Percentiles rank a stretch among this genome's conserved stretches.
Conservation (phyloP, 148 eudicot genomes). For the Fagopyrum esculentum region DNA sequence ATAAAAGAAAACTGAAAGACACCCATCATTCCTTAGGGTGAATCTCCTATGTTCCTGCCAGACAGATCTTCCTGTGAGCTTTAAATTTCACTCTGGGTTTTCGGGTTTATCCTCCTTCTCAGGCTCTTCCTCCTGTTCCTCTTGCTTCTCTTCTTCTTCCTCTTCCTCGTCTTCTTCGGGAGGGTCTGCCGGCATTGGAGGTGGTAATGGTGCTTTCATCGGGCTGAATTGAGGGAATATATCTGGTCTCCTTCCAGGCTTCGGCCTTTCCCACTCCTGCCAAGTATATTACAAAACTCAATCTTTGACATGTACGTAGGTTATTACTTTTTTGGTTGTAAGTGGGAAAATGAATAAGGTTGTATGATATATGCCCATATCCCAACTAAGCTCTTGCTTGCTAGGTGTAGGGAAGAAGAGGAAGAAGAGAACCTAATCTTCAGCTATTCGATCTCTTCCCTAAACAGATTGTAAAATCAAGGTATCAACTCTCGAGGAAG, state of each 20-base stretch:
- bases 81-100: not conserved
- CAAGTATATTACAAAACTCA: slow-evolving; percentile 5
- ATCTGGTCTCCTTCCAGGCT: slow-evolving; percentile 76
- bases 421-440: too few species aligned
- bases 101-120: slow-evolving; percentile 26
- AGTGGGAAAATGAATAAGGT: too few species aligned
- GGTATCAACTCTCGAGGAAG: too few species aligned
- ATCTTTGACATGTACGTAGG: not conserved
- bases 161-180: slow-evolving; percentile 79
- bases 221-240: slow-evolving; percentile 90
- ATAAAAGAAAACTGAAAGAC: not conserved
- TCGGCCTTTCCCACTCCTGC: slow-evolving; percentile 90
- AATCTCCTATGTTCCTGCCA: too few species aligned
- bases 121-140: slow-evolving; percentile 45
- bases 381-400: too few species aligned
- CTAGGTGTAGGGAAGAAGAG: too few species aligned
- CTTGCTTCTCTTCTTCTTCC: slow-evolving; percentile 48
- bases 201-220: slow-evolving; percentile 94
- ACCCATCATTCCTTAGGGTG: not conserved
- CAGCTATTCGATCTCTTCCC: too few species aligned
- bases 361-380: too few species aligned
- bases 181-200: slow-evolving; percentile 82
- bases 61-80: not conserved
- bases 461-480: too few species aligned
- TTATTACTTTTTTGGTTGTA: too few species aligned